Percentiles rank a stretch among this genome's conserved stretches.
Evolutionary conservation across 2,329 filamentous ascomycete genomes (phyloP).

Genomic region (Raffaelea ambrosiae): DNA sequence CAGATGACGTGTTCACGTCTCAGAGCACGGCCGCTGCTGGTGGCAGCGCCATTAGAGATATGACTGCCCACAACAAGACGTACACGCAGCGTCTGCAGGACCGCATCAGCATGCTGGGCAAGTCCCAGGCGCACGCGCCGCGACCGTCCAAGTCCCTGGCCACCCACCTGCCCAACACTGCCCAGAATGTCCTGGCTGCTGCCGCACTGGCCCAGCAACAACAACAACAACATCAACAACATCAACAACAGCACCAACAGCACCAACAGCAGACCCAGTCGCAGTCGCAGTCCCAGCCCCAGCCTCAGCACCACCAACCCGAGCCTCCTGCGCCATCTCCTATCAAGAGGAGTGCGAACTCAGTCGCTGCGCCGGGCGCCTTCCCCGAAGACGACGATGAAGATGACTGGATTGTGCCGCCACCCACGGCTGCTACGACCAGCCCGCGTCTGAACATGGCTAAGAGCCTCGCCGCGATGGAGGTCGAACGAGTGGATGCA

Average conservation of each 20-base stretch:
- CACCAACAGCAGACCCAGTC: too few relatives aligned
- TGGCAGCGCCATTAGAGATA: constrained; percentile 33
- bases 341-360: not conserved
- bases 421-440: constrained; percentile 31
- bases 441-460: constrained; percentile 43
- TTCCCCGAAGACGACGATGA: constrained; percentile 55
- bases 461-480: constrained; percentile 39
- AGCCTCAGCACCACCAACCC: constrained; percentile 15
- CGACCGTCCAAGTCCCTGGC: constrained; percentile 40
- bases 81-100: constrained; percentile 93
- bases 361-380: constrained; percentile 42
- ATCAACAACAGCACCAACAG: too few relatives aligned
- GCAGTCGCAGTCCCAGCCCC: too few relatives aligned
- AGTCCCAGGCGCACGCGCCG: constrained; percentile 41
- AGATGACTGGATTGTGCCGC: constrained; percentile 55
- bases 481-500: too few relatives aligned
- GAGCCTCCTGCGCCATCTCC: constrained; percentile 3
- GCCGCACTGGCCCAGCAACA: constrained; percentile 16
- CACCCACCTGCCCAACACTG: constrained; percentile 25
- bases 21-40: constrained; percentile 37
- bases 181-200: constrained; percentile 18
- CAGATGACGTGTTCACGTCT: constrained; percentile 30
- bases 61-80: constrained; percentile 66
- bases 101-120: constrained; percentile 69
- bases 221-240: constrained; percentile 16